These are phyloP conservation scores for Ophiostoma ips DNA, from an alignment of 2,329 filamentous ascomycete species.

Conservation along the genomic window DNA sequence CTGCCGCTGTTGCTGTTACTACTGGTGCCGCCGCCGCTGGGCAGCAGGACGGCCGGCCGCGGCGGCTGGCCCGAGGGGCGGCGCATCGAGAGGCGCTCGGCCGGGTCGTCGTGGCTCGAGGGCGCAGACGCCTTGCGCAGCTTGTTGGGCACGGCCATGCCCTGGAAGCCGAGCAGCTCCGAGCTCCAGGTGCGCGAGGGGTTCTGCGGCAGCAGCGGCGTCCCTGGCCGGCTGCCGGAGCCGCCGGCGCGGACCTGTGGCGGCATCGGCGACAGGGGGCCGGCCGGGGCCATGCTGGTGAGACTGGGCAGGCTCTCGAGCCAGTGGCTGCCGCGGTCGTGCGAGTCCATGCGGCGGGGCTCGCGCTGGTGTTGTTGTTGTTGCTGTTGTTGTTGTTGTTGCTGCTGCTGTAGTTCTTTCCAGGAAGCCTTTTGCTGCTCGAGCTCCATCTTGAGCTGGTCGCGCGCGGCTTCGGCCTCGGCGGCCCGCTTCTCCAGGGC, in stretches of 20 bases:
- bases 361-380: conserved; percentile 6
- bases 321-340: conserved; percentile 33
- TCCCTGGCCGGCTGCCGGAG: conserved; percentile 38
- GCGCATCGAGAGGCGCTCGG: conserved; percentile 28
- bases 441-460: conserved; percentile 36
- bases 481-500: conserved; percentile 51
- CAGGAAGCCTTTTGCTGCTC: conserved; percentile 32
- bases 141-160: conserved; percentile 25
- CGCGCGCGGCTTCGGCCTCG: conserved; percentile 50
- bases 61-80: conserved; percentile 37
- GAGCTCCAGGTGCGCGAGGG: conserved; percentile 37
- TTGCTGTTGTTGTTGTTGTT: background rate
- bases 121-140: conserved; percentile 34
- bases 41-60: conserved; percentile 27
- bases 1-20: conserved; percentile 18
- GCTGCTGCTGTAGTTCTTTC: conserved; percentile 15
- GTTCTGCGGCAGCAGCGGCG: conserved; percentile 33
- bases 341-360: conserved; percentile 14
- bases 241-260: conserved; percentile 2
- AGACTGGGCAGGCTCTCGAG: conserved; percentile 36
- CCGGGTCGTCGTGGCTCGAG: conserved; percentile 33
- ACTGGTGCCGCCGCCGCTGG: background rate
- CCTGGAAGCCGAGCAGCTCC: conserved; percentile 36
- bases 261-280: conserved; percentile 19
- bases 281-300: too few relatives aligned